These are phyloP conservation scores for Tuber melanosporum DNA, from an alignment of 495 filamentous ascomycete genomes.

Conservation along the genomic window DNA sequence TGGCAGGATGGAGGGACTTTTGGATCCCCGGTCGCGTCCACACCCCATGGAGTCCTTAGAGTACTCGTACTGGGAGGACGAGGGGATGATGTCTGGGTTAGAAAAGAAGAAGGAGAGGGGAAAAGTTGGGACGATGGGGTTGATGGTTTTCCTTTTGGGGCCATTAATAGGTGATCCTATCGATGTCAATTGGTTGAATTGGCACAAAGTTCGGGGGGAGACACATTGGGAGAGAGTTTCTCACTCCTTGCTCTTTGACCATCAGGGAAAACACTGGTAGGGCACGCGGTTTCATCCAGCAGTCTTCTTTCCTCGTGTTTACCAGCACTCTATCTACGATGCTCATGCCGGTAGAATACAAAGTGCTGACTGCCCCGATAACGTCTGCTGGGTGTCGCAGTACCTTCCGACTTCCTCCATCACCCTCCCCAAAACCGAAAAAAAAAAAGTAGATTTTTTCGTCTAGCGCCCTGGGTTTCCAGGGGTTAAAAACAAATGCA, in stretches of 20 bases:
- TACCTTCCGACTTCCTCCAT: background rate
- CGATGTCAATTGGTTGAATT: slow-evolving; percentile 7
- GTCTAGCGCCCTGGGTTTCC: background rate
- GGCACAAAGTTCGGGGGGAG: background rate
- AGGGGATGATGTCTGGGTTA: background rate
- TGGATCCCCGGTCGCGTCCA: slow-evolving; percentile 8
- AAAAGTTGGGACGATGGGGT: background rate
- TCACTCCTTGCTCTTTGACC: background rate
- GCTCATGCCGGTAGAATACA: slow-evolving; percentile 2
- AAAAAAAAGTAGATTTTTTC: background rate
- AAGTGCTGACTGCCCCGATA: background rate
- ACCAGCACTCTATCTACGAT: background rate
- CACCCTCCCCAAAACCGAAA: background rate
- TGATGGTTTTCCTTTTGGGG: background rate
- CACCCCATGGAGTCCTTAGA: background rate
- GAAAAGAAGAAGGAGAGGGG: background rate
- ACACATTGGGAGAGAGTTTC: background rate
- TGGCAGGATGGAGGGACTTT: slow-evolving; percentile 16
- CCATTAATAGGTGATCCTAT: slow-evolving; percentile 1
- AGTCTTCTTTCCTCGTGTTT: background rate
- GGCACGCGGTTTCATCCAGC: background rate
- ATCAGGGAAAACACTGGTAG: background rate
- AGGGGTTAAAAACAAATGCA: slow-evolving; percentile 2
- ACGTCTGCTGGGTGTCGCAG: background rate
- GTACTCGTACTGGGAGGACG: background rate